Evolutionary conservation across 2,329 filamentous ascomycete genomes (phyloP).

Genomic region (Ophiostoma ulmi): DNA sequence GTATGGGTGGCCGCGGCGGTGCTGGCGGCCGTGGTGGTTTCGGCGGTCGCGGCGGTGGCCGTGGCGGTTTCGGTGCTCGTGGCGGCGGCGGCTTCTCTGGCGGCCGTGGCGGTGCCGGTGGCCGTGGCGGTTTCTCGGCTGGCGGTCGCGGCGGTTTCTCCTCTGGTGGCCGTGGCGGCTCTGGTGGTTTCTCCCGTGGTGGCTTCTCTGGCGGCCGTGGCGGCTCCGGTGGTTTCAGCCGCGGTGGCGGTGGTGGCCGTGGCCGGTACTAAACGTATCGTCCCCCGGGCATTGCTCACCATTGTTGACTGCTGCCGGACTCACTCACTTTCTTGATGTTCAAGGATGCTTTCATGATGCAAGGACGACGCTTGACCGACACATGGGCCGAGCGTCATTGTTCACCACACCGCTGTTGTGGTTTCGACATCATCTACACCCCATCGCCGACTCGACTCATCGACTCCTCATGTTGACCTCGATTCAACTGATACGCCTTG

Average conservation of each 20-base stretch:
- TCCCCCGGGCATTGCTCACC: not conserved
- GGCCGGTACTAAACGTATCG: slow-evolving; percentile 29
- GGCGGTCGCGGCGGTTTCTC: slow-evolving; percentile 10
- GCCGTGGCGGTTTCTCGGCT: slow-evolving; percentile 29
- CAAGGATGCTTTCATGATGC: not conserved
- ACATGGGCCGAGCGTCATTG: no score
- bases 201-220: slow-evolving; percentile 27
- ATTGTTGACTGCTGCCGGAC: not conserved
- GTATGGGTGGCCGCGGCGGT: slow-evolving; percentile 33
- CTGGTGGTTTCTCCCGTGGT: slow-evolving; percentile 27
- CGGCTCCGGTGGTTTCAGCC: slow-evolving; percentile 30
- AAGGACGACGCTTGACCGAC: not conserved
- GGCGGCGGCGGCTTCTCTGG: slow-evolving; percentile 29
- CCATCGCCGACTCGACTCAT: not conserved
- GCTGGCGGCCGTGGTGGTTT: slow-evolving; percentile 25
- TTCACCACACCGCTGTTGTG: no score
- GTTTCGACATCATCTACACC: no score
- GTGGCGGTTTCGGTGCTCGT: slow-evolving; percentile 19
- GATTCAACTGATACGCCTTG: not conserved
- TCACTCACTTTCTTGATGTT: not conserved
- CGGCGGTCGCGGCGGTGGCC: slow-evolving; percentile 2
- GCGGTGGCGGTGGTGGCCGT: slow-evolving; percentile 31
- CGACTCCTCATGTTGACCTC: not conserved
- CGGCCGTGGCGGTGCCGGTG: slow-evolving; percentile 30
- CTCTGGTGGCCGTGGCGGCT: slow-evolving; percentile 23